phyloP scores from a whole-genome alignment of 768 basidiomycete genomes.

The Trametes cubensis region DNA sequence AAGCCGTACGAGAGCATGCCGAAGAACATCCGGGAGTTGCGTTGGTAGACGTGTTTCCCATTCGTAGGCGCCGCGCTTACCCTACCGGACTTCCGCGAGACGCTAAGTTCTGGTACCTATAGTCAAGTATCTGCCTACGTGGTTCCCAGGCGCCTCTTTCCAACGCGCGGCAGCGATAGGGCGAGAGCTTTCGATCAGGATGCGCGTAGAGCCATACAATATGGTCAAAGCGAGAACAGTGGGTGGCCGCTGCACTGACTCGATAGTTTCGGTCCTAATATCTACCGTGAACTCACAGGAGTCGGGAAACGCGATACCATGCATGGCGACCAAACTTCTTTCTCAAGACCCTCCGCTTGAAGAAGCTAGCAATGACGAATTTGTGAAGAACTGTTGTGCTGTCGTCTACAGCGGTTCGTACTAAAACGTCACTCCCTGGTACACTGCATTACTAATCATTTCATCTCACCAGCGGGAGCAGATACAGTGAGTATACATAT shows the following conservation, averaged over 20 bases:
- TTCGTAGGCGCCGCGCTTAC: background rate
- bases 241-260: background rate
- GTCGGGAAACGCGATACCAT: background rate
- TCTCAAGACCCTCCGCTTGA: background rate
- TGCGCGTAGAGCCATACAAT: constrained; percentile 2
- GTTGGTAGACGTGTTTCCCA: background rate
- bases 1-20: constrained; percentile 8
- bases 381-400: background rate
- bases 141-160: constrained; percentile 27
- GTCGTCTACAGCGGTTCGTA: background rate
- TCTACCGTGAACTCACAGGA: background rate
- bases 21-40: background rate
- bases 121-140: constrained; percentile 20
- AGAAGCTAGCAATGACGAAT: background rate
- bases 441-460: background rate
- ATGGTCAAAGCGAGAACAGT: background rate
- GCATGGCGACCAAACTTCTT: background rate
- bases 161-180: constrained; percentile 7
- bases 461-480: background rate
- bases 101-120: background rate
- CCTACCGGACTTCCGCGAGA: too few species aligned
- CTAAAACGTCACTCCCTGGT: background rate
- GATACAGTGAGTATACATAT: constrained; percentile 1
- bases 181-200: background rate
- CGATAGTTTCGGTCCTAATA: background rate